Evolutionary conservation across 2,329 filamentous ascomycete species (phyloP).

Genomic region (Sclerotinia glacialis): DNA sequence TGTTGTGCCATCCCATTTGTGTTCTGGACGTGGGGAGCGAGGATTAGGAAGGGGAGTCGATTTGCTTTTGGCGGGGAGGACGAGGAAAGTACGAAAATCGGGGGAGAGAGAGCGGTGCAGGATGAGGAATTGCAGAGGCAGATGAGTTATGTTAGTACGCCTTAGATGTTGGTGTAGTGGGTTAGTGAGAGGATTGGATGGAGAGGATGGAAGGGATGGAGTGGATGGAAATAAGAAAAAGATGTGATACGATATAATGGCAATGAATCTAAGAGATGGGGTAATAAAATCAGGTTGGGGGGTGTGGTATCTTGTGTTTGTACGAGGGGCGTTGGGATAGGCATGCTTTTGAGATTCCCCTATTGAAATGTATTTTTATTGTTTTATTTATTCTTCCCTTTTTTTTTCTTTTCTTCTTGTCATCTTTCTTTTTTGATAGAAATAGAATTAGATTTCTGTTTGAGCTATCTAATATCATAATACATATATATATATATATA

Average conservation of each 20-base stretch:
- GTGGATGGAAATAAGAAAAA: background rate
- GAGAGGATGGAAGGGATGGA: too few relatives aligned
- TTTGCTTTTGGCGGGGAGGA: conserved; percentile 69
- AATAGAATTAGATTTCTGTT: too few relatives aligned
- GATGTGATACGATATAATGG: background rate
- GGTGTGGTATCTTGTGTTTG: too few relatives aligned
- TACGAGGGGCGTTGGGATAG: background rate
- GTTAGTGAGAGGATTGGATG: background rate
- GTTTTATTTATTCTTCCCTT: background rate
- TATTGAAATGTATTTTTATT: background rate
- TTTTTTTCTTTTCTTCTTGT: too few relatives aligned
- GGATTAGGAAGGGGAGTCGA: conserved; percentile 65
- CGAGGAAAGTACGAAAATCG: conserved; percentile 38
- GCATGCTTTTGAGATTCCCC: background rate
- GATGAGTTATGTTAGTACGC: conserved; percentile 33
- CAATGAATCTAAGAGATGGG: background rate
- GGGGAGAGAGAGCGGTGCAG: conserved; percentile 12
- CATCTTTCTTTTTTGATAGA: too few relatives aligned
- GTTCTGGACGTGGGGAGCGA: conserved; percentile 75
- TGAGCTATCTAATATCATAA: too few relatives aligned
- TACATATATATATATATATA: too few relatives aligned
- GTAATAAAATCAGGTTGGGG: background rate
- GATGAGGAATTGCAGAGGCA: conserved; percentile 33
- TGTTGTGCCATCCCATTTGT: conserved; percentile 81
- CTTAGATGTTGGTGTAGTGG: conserved; percentile 15